Conservation (phyloP, 805 yeast genomes). For the Metschnikowia continentalis region DNA sequence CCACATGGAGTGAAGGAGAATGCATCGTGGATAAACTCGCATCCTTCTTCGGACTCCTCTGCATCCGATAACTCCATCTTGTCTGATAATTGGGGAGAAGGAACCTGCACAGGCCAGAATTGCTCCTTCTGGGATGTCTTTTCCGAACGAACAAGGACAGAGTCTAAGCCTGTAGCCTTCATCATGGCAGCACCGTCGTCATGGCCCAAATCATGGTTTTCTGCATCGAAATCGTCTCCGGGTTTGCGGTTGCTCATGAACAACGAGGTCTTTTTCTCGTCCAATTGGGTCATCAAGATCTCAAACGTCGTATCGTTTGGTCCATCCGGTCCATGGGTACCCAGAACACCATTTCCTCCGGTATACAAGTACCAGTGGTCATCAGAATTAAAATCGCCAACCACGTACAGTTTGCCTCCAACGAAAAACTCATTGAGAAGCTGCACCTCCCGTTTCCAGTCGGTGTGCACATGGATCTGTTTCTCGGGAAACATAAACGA, state of each 20-base stretch:
- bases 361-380: conserved; percentile 91
- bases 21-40: conserved; percentile 66
- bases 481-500: conserved; percentile 88
- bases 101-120: conserved; percentile 20
- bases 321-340: conserved; percentile 38
- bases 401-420: conserved; percentile 61
- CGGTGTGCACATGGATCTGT: conserved; percentile 75
- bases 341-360: conserved; percentile 40
- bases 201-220: conserved; percentile 74
- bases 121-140: not conserved
- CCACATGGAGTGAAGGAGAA: conserved; percentile 95
- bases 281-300: conserved; percentile 83
- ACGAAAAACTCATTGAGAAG: conserved; percentile 64
- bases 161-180: conserved; percentile 55
- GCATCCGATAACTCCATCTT: conserved; percentile 22
- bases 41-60: conserved; percentile 2
- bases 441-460: conserved; percentile 78
- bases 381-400: conserved; percentile 68
- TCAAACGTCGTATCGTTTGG: conserved; percentile 63
- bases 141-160: conserved; percentile 37
- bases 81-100: conserved; percentile 34
- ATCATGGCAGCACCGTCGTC: conserved; percentile 69
- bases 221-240: conserved; percentile 36
- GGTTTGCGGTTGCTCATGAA: conserved; percentile 55
- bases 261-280: conserved; percentile 49